Evolutionary conservation across 2,329 filamentous ascomycete genomes (phyloP).

Genomic region (Neonectria ditissima): DNA sequence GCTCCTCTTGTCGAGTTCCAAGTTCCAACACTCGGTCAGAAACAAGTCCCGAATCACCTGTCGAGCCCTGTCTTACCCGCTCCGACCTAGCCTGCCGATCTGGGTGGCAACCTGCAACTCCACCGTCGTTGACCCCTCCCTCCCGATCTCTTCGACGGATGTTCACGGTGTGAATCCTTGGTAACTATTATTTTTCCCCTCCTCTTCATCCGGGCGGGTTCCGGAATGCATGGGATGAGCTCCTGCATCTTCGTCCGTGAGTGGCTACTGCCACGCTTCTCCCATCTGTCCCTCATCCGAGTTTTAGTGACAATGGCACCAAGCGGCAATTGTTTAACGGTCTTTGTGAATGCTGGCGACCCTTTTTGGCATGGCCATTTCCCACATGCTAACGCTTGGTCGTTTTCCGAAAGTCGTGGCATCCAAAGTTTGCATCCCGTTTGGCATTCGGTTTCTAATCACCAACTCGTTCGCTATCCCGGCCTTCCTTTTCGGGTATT

Average conservation of each 20-base stretch:
- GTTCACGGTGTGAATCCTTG: background rate
- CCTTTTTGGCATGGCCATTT: conserved; percentile 18
- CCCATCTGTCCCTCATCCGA: conserved; percentile 18
- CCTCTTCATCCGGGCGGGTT: conserved; percentile 13
- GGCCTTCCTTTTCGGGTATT: conserved; percentile 26
- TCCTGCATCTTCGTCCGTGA: conserved; percentile 14
- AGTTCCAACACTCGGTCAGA: conserved; percentile 1
- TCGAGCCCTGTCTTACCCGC: conserved; percentile 27
- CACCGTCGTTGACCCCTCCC: conserved; percentile 10
- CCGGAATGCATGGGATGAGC: conserved; percentile 21
- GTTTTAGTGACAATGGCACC: conserved; percentile 3
- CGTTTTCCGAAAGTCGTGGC: background rate
- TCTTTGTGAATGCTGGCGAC: conserved; percentile 1
- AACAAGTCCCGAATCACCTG: conserved; percentile 20
- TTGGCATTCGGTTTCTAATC: conserved; percentile 6
- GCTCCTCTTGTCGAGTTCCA: background rate
- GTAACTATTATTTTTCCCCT: background rate
- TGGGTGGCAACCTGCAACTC: conserved; percentile 35
- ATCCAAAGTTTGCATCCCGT: conserved; percentile 7
- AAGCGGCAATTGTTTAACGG: conserved; percentile 1
- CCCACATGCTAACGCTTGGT: background rate
- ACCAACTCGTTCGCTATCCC: conserved; percentile 4
- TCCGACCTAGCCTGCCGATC: conserved; percentile 40
- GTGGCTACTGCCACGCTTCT: conserved; percentile 9
- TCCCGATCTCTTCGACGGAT: conserved; percentile 7